Evolutionary conservation across 345 rosid genomes (phyloP).

Genomic region (Adansonia digitata): DNA sequence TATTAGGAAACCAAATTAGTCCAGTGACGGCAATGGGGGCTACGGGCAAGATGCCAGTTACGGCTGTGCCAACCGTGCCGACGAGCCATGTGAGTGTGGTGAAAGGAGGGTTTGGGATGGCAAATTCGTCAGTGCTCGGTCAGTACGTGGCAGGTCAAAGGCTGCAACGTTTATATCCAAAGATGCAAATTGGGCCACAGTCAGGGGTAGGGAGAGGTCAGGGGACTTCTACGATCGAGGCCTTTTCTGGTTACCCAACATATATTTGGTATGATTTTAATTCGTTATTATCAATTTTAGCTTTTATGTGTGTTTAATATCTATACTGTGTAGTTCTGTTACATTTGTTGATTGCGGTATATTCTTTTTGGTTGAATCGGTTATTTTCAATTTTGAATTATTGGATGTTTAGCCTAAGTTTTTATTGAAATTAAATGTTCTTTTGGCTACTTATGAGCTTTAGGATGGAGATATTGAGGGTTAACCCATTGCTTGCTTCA

Average conservation of each 20-base stretch:
- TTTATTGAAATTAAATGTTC: background rate
- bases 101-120: conserved; percentile 25
- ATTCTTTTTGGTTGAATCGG: background rate
- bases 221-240: conserved; percentile 21
- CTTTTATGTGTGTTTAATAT: background rate
- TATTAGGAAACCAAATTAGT: conserved; percentile 40
- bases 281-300: conserved; percentile 7
- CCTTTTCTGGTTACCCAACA: conserved; percentile 34
- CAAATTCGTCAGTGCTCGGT: conserved; percentile 22
- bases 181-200: conserved; percentile 29
- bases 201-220: conserved; percentile 27
- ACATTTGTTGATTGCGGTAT: background rate
- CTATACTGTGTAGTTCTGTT: background rate
- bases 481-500: background rate
- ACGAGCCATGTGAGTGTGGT: conserved; percentile 25
- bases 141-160: conserved; percentile 31
- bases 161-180: conserved; percentile 30
- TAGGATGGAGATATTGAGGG: background rate
- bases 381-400: background rate
- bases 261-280: conserved; percentile 44
- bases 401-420: background rate
- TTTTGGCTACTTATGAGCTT: background rate
- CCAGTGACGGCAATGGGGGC: conserved; percentile 28
- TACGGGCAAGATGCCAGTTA: conserved; percentile 16
- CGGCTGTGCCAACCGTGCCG: conserved; percentile 16